Evolutionary conservation across 2,329 filamentous ascomycete genomes (phyloP).

Genomic region (Aspergillus tamarii): DNA sequence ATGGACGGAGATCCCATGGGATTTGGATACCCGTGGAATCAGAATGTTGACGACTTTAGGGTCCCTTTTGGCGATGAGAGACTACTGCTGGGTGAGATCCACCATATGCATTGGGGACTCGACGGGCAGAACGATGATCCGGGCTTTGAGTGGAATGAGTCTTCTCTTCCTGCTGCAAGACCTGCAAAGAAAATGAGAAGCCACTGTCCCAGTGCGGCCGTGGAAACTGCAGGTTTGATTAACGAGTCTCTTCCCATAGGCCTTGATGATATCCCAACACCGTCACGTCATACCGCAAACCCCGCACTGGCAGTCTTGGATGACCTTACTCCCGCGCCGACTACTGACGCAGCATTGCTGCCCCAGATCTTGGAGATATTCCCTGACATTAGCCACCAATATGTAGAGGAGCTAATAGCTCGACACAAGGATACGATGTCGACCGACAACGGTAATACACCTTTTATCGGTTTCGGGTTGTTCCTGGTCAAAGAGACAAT

Average conservation of each 20-base stretch:
- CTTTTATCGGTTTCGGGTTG: not conserved
- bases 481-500: constrained; percentile 34
- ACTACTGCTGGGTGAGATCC: constrained; percentile 7
- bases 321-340: not conserved
- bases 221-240: constrained; percentile 6
- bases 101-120: constrained; percentile 5
- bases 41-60: not conserved
- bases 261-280: not conserved
- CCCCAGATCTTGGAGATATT: constrained; percentile 47
- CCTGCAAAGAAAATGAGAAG: constrained; percentile 7
- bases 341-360: constrained; percentile 28
- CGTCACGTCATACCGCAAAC: not conserved
- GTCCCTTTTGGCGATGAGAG: not conserved
- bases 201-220: not conserved
- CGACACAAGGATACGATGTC: constrained; percentile 13
- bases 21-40: not conserved
- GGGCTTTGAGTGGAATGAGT: not conserved
- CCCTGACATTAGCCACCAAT: constrained; percentile 50
- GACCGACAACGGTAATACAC: not conserved
- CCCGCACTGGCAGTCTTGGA: constrained; percentile 1
- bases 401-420: constrained; percentile 44
- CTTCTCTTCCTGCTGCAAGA: not conserved
- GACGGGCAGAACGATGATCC: not conserved
- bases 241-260: constrained; percentile 7
- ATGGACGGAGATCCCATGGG: constrained; percentile 2